Percentiles rank a stretch among this genome's conserved stretches.
phyloP scores from a whole-genome alignment of 2,329 filamentous ascomycete genomes.

The Clonostachys byssicola region DNA sequence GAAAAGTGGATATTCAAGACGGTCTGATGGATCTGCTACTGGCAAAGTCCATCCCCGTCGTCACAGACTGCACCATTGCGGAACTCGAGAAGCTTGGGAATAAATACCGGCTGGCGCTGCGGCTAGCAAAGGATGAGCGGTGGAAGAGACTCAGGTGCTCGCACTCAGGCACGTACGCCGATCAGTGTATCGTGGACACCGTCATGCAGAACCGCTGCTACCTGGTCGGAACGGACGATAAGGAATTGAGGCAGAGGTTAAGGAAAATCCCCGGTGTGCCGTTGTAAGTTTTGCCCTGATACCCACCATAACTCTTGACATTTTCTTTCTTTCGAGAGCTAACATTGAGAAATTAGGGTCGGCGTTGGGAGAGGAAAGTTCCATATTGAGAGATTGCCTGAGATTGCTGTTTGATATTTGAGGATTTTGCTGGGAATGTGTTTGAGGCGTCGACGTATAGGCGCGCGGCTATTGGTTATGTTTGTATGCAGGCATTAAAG shows the following conservation, averaged over 20 bases:
- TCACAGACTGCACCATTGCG: slow-evolving; percentile 73
- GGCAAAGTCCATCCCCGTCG: slow-evolving; percentile 84
- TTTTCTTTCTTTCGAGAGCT: too few relatives aligned
- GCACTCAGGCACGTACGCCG: slow-evolving; percentile 78
- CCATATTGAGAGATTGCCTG: too few relatives aligned
- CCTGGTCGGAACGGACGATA: slow-evolving; percentile 73
- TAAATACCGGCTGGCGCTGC: slow-evolving; percentile 73
- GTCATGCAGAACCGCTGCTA: slow-evolving; percentile 73
- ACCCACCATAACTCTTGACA: too few relatives aligned
- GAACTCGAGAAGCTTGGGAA: slow-evolving; percentile 74
- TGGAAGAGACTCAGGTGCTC: slow-evolving; percentile 85
- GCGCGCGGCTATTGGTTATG: too few relatives aligned
- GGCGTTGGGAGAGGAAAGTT: too few relatives aligned
- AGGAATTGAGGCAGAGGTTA: slow-evolving; percentile 76
- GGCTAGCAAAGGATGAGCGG: slow-evolving; percentile 84
- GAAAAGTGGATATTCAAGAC: slow-evolving; percentile 82
- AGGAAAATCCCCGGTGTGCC: slow-evolving; percentile 57
- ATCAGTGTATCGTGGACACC: slow-evolving; percentile 80
- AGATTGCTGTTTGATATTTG: too few relatives aligned
- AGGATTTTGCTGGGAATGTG: too few relatives aligned
- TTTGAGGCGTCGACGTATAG: too few relatives aligned
- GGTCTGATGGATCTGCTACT: slow-evolving; percentile 93
- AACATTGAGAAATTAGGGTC: too few relatives aligned
- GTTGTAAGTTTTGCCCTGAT: not conserved
- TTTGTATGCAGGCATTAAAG: too few relatives aligned